Evolutionary conservation across 352 stramenopile genomes (phyloP).

Genomic region (Globisporangium okanoganense): DNA sequence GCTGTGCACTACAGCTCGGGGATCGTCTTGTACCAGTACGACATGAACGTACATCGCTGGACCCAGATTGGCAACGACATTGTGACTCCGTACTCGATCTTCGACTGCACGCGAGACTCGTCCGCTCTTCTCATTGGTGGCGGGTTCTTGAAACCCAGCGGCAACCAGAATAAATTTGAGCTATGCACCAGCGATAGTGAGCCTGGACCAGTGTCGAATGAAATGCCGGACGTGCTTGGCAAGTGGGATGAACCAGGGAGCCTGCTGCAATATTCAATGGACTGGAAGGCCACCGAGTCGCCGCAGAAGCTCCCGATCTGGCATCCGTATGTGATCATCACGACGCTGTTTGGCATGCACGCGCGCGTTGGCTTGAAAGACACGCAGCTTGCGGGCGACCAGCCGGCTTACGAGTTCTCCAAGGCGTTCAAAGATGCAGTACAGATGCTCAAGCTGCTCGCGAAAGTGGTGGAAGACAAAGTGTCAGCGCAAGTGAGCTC

Average conservation of each 20-base stretch:
- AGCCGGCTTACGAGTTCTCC: conserved; percentile 57
- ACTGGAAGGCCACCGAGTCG: conserved; percentile 68
- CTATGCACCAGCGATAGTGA: background rate
- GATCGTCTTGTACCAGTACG: conserved; percentile 81
- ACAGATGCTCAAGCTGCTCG: conserved; percentile 80
- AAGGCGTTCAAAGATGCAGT: conserved; percentile 75
- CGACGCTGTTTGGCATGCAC: conserved; percentile 83
- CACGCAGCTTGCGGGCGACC: conserved; percentile 64
- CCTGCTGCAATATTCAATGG: conserved; percentile 65
- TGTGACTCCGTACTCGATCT: conserved; percentile 43
- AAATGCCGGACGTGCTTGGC: conserved; percentile 72
- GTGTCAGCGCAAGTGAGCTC: conserved; percentile 56
- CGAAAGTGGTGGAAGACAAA: conserved; percentile 67
- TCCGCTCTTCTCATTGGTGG: conserved; percentile 74
- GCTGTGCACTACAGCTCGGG: conserved; percentile 64
- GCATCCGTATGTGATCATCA: conserved; percentile 82
- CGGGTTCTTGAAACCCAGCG: conserved; percentile 22
- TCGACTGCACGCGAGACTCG: conserved; percentile 81
- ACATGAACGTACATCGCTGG: conserved; percentile 56
- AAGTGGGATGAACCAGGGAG: conserved; percentile 82
- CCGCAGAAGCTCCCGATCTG: conserved; percentile 79
- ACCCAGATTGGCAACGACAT: conserved; percentile 61
- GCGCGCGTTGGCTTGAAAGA: conserved; percentile 76
- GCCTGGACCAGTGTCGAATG: conserved; percentile 35
- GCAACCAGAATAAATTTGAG: conserved; percentile 3